phyloP scores from a whole-genome alignment of 768 basidiomycete genomes.

The Boletus rubropictus region DNA sequence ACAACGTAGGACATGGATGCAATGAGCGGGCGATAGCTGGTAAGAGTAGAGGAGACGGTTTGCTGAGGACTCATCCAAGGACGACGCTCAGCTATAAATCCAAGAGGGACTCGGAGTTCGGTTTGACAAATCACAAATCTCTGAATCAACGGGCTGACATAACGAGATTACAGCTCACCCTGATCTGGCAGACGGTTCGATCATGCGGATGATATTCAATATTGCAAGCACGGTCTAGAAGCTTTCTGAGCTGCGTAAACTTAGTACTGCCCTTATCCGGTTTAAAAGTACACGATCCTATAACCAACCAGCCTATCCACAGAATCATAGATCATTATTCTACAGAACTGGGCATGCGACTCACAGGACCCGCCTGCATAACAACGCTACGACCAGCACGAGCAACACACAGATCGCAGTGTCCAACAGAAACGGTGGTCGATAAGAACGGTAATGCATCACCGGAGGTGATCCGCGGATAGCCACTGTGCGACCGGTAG shows the following conservation, averaged over 20 bases:
- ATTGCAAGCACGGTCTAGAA: slow-evolving; percentile 21
- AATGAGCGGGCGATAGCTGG: not conserved
- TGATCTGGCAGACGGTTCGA: slow-evolving; percentile 14
- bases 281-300: slow-evolving; percentile 18
- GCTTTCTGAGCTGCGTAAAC: slow-evolving; percentile 13
- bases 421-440: slow-evolving; percentile 64
- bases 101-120: slow-evolving; percentile 3
- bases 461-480: slow-evolving; percentile 16
- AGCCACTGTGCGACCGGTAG: slow-evolving; percentile 8
- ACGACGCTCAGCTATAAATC: slow-evolving; percentile 15
- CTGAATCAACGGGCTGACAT: slow-evolving; percentile 22
- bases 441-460: slow-evolving; percentile 19
- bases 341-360: slow-evolving; percentile 14
- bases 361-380: slow-evolving; percentile 55
- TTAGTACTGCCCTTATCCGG: slow-evolving; percentile 3
- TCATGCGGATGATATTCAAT: slow-evolving; percentile 17
- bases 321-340: slow-evolving; percentile 19
- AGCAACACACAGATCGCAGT: slow-evolving; percentile 68
- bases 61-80: slow-evolving; percentile 9
- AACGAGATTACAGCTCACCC: slow-evolving; percentile 14
- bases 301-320: slow-evolving; percentile 8
- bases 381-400: slow-evolving; percentile 59
- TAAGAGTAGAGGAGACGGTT: not conserved
- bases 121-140: slow-evolving; percentile 31
- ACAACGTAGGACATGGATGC: slow-evolving; percentile 11